Evolutionary conservation across 2,329 filamentous ascomycete genomes (phyloP), one percentile per base, ranked within the genome.

Genomic region (Trichoderma aggressivum): DNA sequence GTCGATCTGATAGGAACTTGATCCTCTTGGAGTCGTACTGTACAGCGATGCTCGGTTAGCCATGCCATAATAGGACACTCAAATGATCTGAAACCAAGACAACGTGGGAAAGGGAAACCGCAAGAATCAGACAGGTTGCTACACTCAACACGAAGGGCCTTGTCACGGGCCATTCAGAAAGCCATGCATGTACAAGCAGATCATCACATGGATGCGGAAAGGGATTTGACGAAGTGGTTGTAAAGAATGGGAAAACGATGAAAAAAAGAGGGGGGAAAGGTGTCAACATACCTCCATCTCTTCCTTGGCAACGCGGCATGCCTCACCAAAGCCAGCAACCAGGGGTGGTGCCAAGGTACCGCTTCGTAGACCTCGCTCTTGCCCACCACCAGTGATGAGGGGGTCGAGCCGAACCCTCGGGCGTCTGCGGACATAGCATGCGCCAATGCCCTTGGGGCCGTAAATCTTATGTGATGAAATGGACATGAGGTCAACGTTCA

Each of bases 391-490:
- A 70, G 90, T 97, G 83, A 99, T 99, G 80, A 99, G 91, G 64
- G 96, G 96, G 72, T 99, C 96, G 71, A 99, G 85, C 82, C 96
- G 93, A 75, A 99, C 96, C 80, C 95, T 91, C 2, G 96, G 96
- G 71, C 96, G 89, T 84, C 96, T 90, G 78, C 96, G 92, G 62
- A 99, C 93, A 79, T 95, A 99, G 84, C 96, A 99, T 71, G 96
- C 96, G 72, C 96, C 96, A 71, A 99, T 93, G 39, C 96, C 96
- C 86, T 97, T 99, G 68, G 96, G 96, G 30, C 96, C 96, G 80
- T 99, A 99, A 69, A 99, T 97, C 84, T 99, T 99, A 84, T 99
- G 96, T 34, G 93, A 94, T 10, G 96, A 98, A 73, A 99, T 98
- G 34, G 95, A 98, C 95, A 99, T 98, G 79, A 99, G 84, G 80